Base-by-base conservation (phyloP, 805 yeast species). In the Metschnikowia noctiluminum region DNA sequence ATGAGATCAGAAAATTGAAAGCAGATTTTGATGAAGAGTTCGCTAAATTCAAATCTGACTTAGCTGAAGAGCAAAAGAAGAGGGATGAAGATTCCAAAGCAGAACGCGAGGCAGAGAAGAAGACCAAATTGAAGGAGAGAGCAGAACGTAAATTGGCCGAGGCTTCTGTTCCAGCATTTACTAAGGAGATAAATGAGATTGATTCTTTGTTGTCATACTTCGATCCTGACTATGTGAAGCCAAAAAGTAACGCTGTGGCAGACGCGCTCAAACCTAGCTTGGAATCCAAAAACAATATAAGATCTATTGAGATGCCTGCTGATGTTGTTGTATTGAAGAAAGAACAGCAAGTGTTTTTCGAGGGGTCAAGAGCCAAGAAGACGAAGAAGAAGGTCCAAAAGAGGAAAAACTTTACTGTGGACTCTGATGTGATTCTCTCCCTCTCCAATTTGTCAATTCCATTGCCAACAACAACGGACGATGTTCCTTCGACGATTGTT, bases 161-260 rank as follows among this genome's bases (percentile, higher is more conserved):
- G 54, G 90, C 90, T 41, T 81, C 87, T 28, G 70, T 71, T 58
- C 96, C 98, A 28, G 98, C 97, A 28, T 91, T 86, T 71, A 81
- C 85, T 50, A 71, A 71, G 40, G 96, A 94, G 71, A 85, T 92
- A 60, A 77, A 77, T 56, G 74, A 85, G 54, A 87, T 94, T 61
- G 88, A 90, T 68, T 73, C 78, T 47, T 76, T 90, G 64, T 76
- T 91, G 64, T 62, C 71, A 35, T 80, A 80, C 69, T 88, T 94
- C 59, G 96, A 90, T 63, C 94, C 95, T 57, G 63, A 84, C 41
- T 83, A 80, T 69, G 88, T 82, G 62, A 81, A 79, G 65, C 82
- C 86, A 44, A 71, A 68, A 46, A 63, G 65, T 45, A 63, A 64
- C 49, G 50, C 62, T 8, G 56, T 49, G 48, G 57, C 39, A 42